A percentile compares a stretch with the other conserved stretches of the same genome.
Conservation (phyloP, 2,329 filamentous ascomycete genomes). For the Thielaviopsis musarum region DNA sequence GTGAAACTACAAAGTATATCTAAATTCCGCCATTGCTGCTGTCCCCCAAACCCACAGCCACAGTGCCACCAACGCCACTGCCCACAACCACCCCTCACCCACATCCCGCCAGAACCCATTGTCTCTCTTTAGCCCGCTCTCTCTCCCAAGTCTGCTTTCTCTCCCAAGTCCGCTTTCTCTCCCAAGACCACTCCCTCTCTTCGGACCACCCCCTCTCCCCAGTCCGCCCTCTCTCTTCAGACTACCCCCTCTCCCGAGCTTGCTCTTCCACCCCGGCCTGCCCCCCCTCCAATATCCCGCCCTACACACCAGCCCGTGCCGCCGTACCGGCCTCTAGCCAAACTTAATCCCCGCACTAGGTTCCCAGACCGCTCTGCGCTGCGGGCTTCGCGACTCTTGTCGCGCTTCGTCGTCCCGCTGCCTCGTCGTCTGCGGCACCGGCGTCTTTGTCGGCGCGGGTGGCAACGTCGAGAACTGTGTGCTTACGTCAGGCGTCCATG, state of each 20-base stretch:
- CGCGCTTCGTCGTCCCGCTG: constrained; percentile 16
- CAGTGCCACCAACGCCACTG: too few species aligned
- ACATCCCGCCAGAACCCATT: too few species aligned
- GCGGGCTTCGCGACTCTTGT: constrained; percentile 2
- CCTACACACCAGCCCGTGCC: neutral
- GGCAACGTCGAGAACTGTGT: constrained; percentile 50
- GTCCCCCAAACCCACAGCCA: too few species aligned
- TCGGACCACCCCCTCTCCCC: too few species aligned
- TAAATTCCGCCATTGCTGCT: neutral
- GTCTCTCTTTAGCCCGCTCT: too few species aligned
- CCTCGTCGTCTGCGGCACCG: constrained; percentile 11
- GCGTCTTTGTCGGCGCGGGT: constrained; percentile 17
- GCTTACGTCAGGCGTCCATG: constrained; percentile 64
- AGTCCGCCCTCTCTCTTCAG: too few species aligned
- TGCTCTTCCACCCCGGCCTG: too few species aligned
- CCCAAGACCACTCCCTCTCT: too few species aligned
- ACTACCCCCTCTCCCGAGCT: too few species aligned
- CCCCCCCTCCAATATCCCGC: neutral
- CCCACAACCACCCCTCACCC: too few species aligned
- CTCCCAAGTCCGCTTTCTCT: too few species aligned
- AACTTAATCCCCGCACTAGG: constrained; percentile 10
- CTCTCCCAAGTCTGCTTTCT: too few species aligned
- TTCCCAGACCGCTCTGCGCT: constrained; percentile 9
- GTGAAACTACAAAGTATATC: neutral
- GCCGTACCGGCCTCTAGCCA: constrained; percentile 13